Conservation (phyloP, 768 basidiomycete genomes). For the Chalciporus sphaerocephalus region DNA sequence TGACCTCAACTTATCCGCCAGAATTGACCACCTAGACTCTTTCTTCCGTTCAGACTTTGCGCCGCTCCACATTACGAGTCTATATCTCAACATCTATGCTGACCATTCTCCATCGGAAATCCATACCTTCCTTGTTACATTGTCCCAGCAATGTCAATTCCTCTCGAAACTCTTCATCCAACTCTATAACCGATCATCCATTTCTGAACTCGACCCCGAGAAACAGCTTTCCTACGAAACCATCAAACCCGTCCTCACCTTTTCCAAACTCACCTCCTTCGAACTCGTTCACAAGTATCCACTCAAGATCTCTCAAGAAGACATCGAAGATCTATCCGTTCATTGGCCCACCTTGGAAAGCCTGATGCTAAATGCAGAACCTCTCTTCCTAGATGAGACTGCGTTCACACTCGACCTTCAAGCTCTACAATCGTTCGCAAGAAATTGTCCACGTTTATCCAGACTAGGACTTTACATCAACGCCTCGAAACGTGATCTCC, state of each 20-base stretch:
- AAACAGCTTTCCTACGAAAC: conserved; percentile 34
- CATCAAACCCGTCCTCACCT: conserved; percentile 35
- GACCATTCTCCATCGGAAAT: conserved; percentile 42
- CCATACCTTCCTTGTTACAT: conserved; percentile 38
- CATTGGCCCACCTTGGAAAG: conserved; percentile 43
- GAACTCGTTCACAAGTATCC: conserved; percentile 32
- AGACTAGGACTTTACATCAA: conserved; percentile 37
- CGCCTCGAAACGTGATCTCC: conserved; percentile 27
- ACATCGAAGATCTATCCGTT: conserved; percentile 44
- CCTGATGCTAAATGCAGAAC: conserved; percentile 46
- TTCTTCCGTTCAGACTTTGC: conserved; percentile 44
- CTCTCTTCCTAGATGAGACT: conserved; percentile 26
- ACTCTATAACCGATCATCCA: conserved; percentile 23
- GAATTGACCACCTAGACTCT: conserved; percentile 40
- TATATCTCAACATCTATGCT: conserved; percentile 49
- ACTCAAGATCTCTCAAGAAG: conserved; percentile 33
- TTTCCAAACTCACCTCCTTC: conserved; percentile 30
- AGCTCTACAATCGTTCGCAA: conserved; percentile 38
- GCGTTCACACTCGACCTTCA: conserved; percentile 33
- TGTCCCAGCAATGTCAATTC: conserved; percentile 46
- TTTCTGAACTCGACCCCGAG: conserved; percentile 12
- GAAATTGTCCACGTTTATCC: conserved; percentile 35
- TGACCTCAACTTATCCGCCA: conserved; percentile 47
- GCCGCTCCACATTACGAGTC: conserved; percentile 45
- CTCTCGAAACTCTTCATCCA: conserved; percentile 42